Percentiles rank a stretch among this genome's conserved stretches.
phyloP scores from a whole-genome alignment of 306 rosid species.

The Vigna reflexopilosa region DNA sequence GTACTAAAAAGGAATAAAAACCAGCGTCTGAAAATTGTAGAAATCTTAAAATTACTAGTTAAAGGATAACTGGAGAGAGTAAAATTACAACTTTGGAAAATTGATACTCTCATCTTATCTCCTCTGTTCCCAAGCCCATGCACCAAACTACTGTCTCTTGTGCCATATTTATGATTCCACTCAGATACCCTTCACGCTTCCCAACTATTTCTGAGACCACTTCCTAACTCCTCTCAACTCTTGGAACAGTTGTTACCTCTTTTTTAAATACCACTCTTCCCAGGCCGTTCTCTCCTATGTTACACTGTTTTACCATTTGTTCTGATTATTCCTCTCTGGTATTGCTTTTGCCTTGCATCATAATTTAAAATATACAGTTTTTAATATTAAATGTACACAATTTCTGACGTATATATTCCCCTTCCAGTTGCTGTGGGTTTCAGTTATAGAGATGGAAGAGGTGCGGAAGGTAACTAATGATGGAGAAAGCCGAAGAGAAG shows the following conservation, averaged over 20 bases:
- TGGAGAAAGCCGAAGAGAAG: conserved; percentile 48
- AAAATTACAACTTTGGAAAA: conserved; percentile 53
- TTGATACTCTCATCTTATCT: conserved; percentile 62
- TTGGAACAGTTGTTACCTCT: conserved; percentile 36
- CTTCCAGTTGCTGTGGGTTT: conserved; percentile 12
- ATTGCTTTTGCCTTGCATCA: not conserved
- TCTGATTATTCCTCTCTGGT: conserved; percentile 37
- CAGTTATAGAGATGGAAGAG: conserved; percentile 55
- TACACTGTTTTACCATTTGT: conserved; percentile 21
- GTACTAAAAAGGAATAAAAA: not conserved
- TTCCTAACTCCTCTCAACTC: conserved; percentile 51
- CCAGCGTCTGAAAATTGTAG: not conserved
- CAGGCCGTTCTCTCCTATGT: conserved; percentile 16
- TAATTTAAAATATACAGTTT: not conserved
- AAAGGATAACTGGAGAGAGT: not conserved
- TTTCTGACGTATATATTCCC: not conserved
- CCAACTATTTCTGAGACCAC: conserved; percentile 54
- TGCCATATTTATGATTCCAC: conserved; percentile 53
- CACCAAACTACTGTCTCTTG: conserved; percentile 53
- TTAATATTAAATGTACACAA: not conserved
- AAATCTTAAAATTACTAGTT: not conserved
- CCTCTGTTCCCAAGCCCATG: conserved; percentile 79
- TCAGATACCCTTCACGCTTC: conserved; percentile 56
- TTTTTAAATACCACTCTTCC: not conserved
- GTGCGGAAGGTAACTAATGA: conserved; percentile 41